A percentile compares a stretch with the other conserved stretches of the same genome.
phyloP scores from a whole-genome alignment of 1,284 basidiomycete species.

The Fistulinella staudtii region DNA sequence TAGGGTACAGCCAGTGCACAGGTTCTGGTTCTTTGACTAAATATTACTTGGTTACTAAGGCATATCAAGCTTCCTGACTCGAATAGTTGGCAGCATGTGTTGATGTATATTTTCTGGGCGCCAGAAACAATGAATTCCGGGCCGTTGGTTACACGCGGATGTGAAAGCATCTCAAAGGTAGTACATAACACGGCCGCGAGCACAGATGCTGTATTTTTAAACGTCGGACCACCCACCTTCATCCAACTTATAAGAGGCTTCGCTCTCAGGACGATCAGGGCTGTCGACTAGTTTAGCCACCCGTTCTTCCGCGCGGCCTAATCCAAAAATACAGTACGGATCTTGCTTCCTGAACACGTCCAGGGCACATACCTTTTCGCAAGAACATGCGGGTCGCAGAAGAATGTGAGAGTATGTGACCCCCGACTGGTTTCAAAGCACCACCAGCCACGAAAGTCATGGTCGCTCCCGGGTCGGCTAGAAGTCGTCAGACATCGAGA shows the following conservation, averaged over 20 bases:
- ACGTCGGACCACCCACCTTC: slow-evolving; percentile 84
- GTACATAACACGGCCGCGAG: background rate
- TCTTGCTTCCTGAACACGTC: background rate
- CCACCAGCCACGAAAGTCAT: slow-evolving; percentile 93
- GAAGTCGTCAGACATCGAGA: slow-evolving; percentile 11
- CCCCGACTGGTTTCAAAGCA: slow-evolving; percentile 82
- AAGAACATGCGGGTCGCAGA: slow-evolving; percentile 81
- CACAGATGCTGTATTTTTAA: slow-evolving; percentile 26
- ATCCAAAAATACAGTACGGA: background rate
- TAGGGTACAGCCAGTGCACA: no score
- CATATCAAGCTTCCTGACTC: no score
- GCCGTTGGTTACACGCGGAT: background rate
- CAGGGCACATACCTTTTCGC: slow-evolving; percentile 67
- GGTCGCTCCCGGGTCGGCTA: slow-evolving; percentile 89
- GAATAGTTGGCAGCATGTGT: no score
- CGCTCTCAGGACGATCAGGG: slow-evolving; percentile 87
- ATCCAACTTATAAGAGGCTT: slow-evolving; percentile 87
- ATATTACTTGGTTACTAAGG: no score
- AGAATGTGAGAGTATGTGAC: slow-evolving; percentile 84
- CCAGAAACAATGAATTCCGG: slow-evolving; percentile 1
- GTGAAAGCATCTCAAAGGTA: background rate
- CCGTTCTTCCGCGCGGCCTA: slow-evolving; percentile 89
- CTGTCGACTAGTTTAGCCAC: slow-evolving; percentile 95
- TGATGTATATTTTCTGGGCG: slow-evolving; percentile 1
- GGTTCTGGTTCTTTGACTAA: no score